These are phyloP conservation scores for Pythium periplocum DNA, from an alignment of 352 stramenopile species.

Conservation along the genomic window DNA sequence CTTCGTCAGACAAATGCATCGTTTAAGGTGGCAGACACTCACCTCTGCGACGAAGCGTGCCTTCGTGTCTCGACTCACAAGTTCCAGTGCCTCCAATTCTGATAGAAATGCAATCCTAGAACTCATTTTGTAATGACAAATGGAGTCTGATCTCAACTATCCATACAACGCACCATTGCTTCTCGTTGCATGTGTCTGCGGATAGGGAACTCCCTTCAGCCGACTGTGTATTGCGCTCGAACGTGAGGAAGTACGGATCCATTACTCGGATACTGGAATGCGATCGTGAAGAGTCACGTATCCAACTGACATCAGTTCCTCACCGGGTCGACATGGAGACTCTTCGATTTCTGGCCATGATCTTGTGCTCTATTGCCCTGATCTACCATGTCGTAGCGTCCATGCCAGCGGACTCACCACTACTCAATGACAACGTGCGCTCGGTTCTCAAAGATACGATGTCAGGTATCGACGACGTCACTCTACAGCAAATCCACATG, in stretches of 20 bases:
- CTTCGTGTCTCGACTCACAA: constrained; percentile 1
- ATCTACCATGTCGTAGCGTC: no score
- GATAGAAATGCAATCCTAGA: constrained; percentile 7
- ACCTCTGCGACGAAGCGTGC: constrained; percentile 15
- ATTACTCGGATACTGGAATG: no score
- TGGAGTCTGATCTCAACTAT: no score
- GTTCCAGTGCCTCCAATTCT: neutral
- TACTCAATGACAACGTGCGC: constrained; percentile 13
- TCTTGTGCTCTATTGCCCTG: no score
- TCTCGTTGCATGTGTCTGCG: constrained; percentile 2
- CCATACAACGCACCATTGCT: constrained; percentile 10
- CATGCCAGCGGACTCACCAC: neutral
- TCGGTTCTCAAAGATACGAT: constrained; percentile 2
- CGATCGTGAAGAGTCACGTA: no score
- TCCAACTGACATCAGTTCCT: no score
- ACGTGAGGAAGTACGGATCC: no score
- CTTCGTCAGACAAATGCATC: neutral
- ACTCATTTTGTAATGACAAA: neutral
- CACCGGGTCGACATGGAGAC: no score
- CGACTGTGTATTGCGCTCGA: no score
- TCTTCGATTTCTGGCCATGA: no score
- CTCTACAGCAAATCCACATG: constrained; percentile 12
- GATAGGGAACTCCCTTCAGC: neutral
- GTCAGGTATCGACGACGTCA: constrained; percentile 6
- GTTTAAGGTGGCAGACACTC: constrained; percentile 1